Evolutionary conservation across 805 yeast genomes (phyloP).

Genomic region (Yarrowia sp.): DNA sequence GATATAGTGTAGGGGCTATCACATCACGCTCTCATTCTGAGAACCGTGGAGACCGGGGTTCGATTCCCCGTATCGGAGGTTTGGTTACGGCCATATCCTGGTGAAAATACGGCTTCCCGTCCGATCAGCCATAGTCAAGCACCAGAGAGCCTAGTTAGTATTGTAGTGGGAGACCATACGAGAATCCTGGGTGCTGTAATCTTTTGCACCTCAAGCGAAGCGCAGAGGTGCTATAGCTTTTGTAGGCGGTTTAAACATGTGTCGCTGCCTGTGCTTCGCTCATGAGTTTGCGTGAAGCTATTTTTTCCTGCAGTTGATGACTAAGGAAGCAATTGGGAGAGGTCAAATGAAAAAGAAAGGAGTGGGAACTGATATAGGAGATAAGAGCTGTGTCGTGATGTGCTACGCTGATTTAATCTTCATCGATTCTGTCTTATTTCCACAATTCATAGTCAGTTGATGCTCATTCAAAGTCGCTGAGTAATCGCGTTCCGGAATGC

Average conservation of each 20-base stretch:
- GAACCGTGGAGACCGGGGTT: constrained; percentile 39
- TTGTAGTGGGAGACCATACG: constrained; percentile 38
- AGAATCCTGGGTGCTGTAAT: constrained; percentile 37
- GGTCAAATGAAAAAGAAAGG: too few relatives aligned
- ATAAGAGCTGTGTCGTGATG: too few relatives aligned
- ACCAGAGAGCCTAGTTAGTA: constrained; percentile 36
- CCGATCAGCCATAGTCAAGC: constrained; percentile 37
- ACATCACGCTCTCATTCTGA: constrained; percentile 38
- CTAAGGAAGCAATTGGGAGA: too few relatives aligned
- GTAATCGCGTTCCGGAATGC: too few relatives aligned
- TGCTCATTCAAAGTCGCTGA: too few relatives aligned
- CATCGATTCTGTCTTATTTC: too few relatives aligned
- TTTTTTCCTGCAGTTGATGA: too few relatives aligned
- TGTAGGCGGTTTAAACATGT: neutral
- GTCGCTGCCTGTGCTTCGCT: too few relatives aligned
- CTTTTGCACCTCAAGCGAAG: constrained; percentile 10
- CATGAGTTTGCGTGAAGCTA: too few relatives aligned
- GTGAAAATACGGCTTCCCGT: constrained; percentile 38
- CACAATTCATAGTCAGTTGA: too few relatives aligned
- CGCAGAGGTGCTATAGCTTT: neutral
- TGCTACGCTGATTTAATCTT: too few relatives aligned
- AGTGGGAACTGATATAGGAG: too few relatives aligned
- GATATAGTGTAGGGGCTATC: constrained; percentile 39
- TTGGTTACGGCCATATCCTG: constrained; percentile 37
- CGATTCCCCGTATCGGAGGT: constrained; percentile 39